These are phyloP conservation scores for Borovskyia barvae DNA, from an alignment of 208 protist species.

Conservation along the genomic window DNA sequence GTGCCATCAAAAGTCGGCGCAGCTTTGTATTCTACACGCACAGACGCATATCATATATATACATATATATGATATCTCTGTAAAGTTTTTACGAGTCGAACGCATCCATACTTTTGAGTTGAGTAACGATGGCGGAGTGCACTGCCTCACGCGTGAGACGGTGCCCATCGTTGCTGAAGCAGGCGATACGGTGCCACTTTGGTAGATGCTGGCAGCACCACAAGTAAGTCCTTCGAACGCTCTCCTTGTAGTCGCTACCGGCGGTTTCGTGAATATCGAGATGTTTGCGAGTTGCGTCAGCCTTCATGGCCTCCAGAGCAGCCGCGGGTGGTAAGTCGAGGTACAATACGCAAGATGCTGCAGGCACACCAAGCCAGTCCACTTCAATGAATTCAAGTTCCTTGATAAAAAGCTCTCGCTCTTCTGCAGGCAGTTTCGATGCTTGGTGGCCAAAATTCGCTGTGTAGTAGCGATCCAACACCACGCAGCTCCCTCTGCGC, in stretches of 20 bases:
- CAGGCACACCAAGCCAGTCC: conserved; percentile 72
- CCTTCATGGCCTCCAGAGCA: conserved; percentile 71
- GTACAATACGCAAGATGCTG: conserved; percentile 73
- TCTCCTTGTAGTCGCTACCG: conserved; percentile 69
- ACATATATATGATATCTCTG: no score
- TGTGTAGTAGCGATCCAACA: conserved; percentile 91
- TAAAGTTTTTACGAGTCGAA: no score
- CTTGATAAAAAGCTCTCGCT: conserved; percentile 63
- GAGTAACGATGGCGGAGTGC: conserved; percentile 18
- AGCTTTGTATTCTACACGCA: no score
- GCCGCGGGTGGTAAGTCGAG: conserved; percentile 75
- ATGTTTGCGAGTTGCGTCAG: conserved; percentile 57
- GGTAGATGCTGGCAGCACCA: conserved; percentile 77
- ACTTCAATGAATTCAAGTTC: conserved; percentile 73
- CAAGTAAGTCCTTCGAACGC: conserved; percentile 66
- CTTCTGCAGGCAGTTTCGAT: conserved; percentile 67
- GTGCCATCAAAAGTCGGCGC: no score
- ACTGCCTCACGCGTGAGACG: conserved; percentile 53
- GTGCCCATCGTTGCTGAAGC: conserved; percentile 32
- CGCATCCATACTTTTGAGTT: no score
- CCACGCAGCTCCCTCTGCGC: conserved; percentile 47
- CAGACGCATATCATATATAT: no score
- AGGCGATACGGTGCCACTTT: conserved; percentile 59
- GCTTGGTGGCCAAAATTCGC: conserved; percentile 91
- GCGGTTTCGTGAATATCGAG: conserved; percentile 93